Base-by-base conservation (phyloP, 2,329 filamentous ascomycete genomes). In the Beauveria sp. region DNA sequence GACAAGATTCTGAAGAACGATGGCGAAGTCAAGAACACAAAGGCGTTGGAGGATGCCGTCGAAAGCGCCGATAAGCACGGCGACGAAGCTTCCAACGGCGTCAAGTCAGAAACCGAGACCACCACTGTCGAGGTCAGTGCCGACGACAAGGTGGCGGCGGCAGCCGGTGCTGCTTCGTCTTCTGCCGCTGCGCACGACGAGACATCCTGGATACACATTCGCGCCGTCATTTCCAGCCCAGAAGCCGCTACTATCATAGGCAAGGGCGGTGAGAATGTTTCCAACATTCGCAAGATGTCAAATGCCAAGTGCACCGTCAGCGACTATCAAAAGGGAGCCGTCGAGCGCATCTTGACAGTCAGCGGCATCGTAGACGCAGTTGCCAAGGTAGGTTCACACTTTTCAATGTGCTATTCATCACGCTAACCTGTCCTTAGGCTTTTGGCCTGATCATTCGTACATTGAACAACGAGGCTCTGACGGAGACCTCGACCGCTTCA, bases 361-460 rank as follows among this genome's bases (percentile, higher is more conserved):
- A 98, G 93, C 75, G 95, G 95, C 65, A 88, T 91, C 67, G 93
- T 98, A 67, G 95, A 99, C 78, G 93, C 93, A 68, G 93, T 93
- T 66, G 95, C 95, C 68, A 99, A 99, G 86, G 91, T 93, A 80
- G 69, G 80, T 57, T n/a, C 49, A 22, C n/a, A 7, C 24, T 52
- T 28, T 53, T 38, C 12, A n/a, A 52, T 24, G 53, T 61, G 2
- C 53, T 53, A n/a, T 20, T 18, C 16, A 38, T 34, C 54, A 61
- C 57, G 60, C 72, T 77, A 69, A 76, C 61, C 43, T 47, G 46
- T 8, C 20, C 54, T 30, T 67, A 95, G 91, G 95, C 95, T 20
- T 99, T 99, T 74, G 95, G 95, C 72, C 82, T 99, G 67, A 99
- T 99, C 72, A 97, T 99, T 70, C 91, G 95, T 70, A 99, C 95